Base-by-base conservation (phyloP, 2,329 filamentous ascomycete genomes). In the Sordariomycetes sp. region DNA sequence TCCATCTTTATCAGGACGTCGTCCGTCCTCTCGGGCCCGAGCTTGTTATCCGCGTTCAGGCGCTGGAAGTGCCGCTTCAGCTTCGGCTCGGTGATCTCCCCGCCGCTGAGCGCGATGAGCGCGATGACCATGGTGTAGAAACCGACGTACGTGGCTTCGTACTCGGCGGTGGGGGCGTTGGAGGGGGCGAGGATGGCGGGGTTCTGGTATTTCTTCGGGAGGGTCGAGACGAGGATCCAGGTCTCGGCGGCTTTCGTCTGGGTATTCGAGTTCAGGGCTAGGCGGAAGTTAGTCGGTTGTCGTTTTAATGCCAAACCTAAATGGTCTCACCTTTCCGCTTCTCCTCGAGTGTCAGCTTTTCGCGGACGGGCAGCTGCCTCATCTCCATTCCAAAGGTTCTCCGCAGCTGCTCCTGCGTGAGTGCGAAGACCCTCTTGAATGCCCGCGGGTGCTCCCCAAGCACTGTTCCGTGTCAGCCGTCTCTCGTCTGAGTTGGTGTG, bases 311-410 rank as follows among this genome's bases (percentile, higher is more conserved):
- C 40, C 40, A 46, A 46, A 14, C 16, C 2, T n/a, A 46, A n/a
- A 32, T 34, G 18, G 24, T 8, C 74, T 61, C 73, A 86, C 87
- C 88, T 77, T 88, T 86, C 65, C 90, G 83, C 68, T 82, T 82
- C 62, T 96, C 89, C 60, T 84, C 85, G 37, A 96, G 72, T 0
- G 90, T 90, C 54, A 89, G 80, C 70, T 91, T 95, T 66, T 97
- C 93, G 66, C 81, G 82, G 1, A 81, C 77, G 0, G 94, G 91
- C 55, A 97, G 77, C 72, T 97, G 92, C 3, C 83, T 79, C 78
- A 99, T 81, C 69, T 92, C 81, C 91, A 97, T 96, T n/a, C 94
- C 94, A 72, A 96, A 97, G 1, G 86, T 79, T 1, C 74, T 74
- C 54, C 79, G 76, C 43, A 99, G 75, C 63, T 88, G 81, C 37